Evolutionary conservation across 1,139 yeast species (phyloP), one percentile per base, ranked within the genome.

Genomic region (Hemisphaericaspora xylanilytica): DNA sequence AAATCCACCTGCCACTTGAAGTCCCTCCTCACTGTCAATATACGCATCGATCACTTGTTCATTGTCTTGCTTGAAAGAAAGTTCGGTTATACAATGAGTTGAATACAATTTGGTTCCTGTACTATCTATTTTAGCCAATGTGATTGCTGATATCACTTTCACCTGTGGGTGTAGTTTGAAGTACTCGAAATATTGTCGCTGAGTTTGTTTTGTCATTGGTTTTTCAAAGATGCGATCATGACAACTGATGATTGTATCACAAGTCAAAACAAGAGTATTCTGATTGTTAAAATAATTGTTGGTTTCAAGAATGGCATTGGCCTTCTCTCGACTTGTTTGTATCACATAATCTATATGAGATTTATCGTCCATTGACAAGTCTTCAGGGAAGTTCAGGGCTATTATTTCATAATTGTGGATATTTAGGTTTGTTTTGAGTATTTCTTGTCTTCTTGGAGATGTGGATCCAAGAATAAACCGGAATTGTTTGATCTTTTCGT

Each of bases 1-100:
- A 63, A 88, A 89, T 1, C 98, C 98, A 6, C 97, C 98, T 1
- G 97, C 97, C 1, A 86, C 97, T 31, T 76, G 73, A 5, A 70
- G 45, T 0, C 94, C 98, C 57, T 90, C 97, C 20, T 75, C 84
- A 2, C 81, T 65, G 1, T 71, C 72, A 9, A 86, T 81, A 57
- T 90, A 92, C 12, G 70, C 67, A 27, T 72, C 52, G 3, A 90
- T 56, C 27, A 81, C 63, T 13, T 70, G 77, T 44, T 79, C 80
- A 1, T 79, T 68, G 11, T 80, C 56, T 1, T 57, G 46, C 40
- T 63, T 62, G 41, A 68, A 69, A 9, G 34, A 35, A 15, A 70
- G 49, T 3, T 40, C 45, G 0, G 75, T 68, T 5, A 47, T 49
- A 20, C 37, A 35, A 37, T 37, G 40, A 33, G 42, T 44, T 27